Percentiles rank a stretch among this genome's conserved stretches.
phyloP scores from a whole-genome alignment of 2,329 filamentous ascomycete genomes.

The Aspergillus alliaceus region DNA sequence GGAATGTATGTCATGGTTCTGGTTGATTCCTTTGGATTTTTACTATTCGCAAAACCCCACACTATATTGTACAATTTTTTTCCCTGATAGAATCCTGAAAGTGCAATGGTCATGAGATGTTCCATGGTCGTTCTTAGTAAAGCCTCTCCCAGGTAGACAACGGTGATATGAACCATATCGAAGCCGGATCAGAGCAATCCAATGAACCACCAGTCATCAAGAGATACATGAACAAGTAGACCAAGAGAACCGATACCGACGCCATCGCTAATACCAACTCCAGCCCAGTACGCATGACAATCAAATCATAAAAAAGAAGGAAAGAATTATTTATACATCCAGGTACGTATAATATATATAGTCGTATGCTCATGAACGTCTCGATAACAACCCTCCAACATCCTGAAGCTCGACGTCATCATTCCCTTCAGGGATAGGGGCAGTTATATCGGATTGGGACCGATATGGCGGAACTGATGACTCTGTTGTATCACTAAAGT shows the following conservation, averaged over 20 bases:
- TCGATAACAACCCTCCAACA: slow-evolving; percentile 42
- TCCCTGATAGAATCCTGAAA: slow-evolving; percentile 6
- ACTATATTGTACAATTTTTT: slow-evolving; percentile 11
- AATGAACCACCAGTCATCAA: not conserved
- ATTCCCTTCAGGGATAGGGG: slow-evolving; percentile 17
- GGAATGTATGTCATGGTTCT: slow-evolving; percentile 17
- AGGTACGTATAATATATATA: not conserved
- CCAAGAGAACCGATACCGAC: slow-evolving; percentile 6
- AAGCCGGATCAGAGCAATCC: not conserved
- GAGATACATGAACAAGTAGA: too few species aligned
- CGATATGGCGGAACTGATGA: slow-evolving; percentile 21
- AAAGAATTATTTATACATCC: not conserved
- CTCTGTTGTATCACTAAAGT: slow-evolving; percentile 15
- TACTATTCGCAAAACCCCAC: slow-evolving; percentile 7
- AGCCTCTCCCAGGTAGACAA: not conserved
- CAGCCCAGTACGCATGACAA: not conserved
- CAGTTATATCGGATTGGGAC: slow-evolving; percentile 17
- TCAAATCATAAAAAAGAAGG: too few species aligned
- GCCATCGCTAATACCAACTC: slow-evolving; percentile 11
- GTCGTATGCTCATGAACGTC: not conserved
- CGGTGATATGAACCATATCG: not conserved
- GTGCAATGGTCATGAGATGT: slow-evolving; percentile 4
- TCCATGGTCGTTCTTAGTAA: not conserved
- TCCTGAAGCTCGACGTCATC: slow-evolving; percentile 41
- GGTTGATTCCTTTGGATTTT: slow-evolving; percentile 7